These are phyloP conservation scores for Datisca glomerata DNA, from an alignment of 306 rosid genomes.

Conservation along the genomic window DNA sequence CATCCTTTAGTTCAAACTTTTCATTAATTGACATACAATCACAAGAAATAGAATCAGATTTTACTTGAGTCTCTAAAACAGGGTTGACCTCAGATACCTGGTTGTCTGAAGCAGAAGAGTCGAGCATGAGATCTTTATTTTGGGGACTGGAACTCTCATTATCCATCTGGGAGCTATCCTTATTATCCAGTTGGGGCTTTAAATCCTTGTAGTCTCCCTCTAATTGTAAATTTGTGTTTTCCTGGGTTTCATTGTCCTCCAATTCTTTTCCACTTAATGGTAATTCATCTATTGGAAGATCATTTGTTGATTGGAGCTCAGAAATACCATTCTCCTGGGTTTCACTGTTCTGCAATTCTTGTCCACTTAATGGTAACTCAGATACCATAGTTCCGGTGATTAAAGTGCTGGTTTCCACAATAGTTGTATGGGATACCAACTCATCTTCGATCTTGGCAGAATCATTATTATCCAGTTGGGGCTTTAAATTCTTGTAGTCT, in stretches of 20 bases:
- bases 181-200: conserved; percentile 31
- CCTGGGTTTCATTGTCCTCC: too few relatives aligned
- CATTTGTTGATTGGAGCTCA: conserved; percentile 1
- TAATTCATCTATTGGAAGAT: too few relatives aligned
- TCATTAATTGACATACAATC: conserved; percentile 98
- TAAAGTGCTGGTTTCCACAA: conserved; percentile 22
- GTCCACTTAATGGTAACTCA: conserved; percentile 24
- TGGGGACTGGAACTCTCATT: conserved; percentile 35
- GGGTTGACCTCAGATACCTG: conserved; percentile 99
- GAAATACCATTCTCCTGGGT: conserved; percentile 13
- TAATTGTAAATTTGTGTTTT: not conserved
- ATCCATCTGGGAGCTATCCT: conserved; percentile 33
- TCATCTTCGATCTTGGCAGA: conserved; percentile 28
- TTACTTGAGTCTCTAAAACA: conserved; percentile 88
- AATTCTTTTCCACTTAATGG: too few relatives aligned
- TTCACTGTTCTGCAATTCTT: conserved; percentile 24
- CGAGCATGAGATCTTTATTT: conserved; percentile 32
- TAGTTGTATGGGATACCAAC: conserved; percentile 14
- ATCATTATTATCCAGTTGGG: conserved; percentile 20
- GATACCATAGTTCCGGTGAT: conserved; percentile 31
- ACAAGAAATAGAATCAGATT: conserved; percentile 97
- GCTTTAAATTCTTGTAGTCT: conserved; percentile 3
- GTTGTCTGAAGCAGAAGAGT: conserved; percentile 50
- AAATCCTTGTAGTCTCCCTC: conserved; percentile 11
- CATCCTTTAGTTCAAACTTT: conserved; percentile 98